phyloP scores from a whole-genome alignment of 1,284 basidiomycete genomes.

The Trichosporon sp. region DNA sequence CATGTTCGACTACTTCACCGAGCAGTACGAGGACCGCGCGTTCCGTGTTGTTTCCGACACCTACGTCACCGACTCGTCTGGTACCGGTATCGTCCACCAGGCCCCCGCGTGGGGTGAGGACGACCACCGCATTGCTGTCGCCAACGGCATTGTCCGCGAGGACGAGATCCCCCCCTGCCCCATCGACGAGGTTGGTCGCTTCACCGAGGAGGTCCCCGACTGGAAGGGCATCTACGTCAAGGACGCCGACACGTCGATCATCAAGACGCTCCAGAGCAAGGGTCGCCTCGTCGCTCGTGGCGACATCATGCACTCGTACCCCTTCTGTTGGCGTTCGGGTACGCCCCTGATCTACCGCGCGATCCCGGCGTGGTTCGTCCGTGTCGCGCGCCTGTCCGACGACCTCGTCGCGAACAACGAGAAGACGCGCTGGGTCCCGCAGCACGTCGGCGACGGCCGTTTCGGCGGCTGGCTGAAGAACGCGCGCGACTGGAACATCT shows the following conservation, averaged over 20 bases:
- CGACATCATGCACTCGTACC: slow-evolving; percentile 85
- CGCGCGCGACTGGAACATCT: slow-evolving; percentile 98
- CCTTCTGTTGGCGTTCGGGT: slow-evolving; percentile 95
- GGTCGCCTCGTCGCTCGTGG: slow-evolving; percentile 84
- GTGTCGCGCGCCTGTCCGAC: slow-evolving; percentile 77
- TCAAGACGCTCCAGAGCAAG: slow-evolving; percentile 83
- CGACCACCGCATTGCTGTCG: slow-evolving; percentile 89
- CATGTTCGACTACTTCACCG: slow-evolving; percentile 92
- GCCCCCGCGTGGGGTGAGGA: slow-evolving; percentile 98
- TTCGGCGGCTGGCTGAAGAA: slow-evolving; percentile 98
- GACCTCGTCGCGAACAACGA: slow-evolving; percentile 87
- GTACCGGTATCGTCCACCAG: slow-evolving; percentile 98
- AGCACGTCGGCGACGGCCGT: slow-evolving; percentile 80
- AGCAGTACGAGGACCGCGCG: slow-evolving; percentile 86
- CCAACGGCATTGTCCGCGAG: slow-evolving; percentile 69
- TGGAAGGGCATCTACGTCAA: slow-evolving; percentile 91
- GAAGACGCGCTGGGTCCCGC: slow-evolving; percentile 91
- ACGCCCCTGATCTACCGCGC: slow-evolving; percentile 96
- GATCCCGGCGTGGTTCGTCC: slow-evolving; percentile 94
- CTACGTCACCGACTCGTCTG: slow-evolving; percentile 89
- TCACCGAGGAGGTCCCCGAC: slow-evolving; percentile 84
- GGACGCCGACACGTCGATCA: slow-evolving; percentile 90
- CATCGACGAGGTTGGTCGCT: slow-evolving; percentile 81
- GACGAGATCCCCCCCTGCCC: slow-evolving; percentile 97
- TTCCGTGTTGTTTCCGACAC: slow-evolving; percentile 86